Evolutionary conservation across 2,329 filamentous ascomycete species (phyloP).

Genomic region (Pyrenochaeta sp.): DNA sequence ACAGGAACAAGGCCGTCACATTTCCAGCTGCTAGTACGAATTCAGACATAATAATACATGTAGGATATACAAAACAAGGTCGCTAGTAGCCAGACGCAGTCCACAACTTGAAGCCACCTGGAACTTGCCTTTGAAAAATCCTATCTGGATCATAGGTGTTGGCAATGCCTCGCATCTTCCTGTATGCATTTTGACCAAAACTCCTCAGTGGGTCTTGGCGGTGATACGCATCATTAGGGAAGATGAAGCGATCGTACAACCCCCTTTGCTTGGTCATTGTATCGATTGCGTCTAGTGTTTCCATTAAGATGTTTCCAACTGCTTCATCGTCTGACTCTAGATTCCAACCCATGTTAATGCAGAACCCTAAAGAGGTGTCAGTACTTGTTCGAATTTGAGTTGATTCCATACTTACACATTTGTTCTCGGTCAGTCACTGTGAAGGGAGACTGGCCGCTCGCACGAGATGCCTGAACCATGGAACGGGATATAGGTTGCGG

Average conservation of each 20-base stretch:
- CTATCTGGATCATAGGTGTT: slow-evolving; percentile 15
- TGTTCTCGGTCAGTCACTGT: not conserved
- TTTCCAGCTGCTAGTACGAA: too few species aligned
- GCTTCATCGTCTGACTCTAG: slow-evolving; percentile 4
- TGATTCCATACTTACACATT: not conserved
- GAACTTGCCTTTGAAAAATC: slow-evolving; percentile 13
- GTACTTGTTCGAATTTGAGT: not conserved
- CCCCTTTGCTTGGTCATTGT: not conserved
- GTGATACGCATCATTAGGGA: not conserved
- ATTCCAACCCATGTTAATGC: slow-evolving; percentile 9
- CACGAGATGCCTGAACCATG: slow-evolving; percentile 5
- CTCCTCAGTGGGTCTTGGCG: not conserved
- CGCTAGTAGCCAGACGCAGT: not conserved
- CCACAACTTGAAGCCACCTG: slow-evolving; percentile 8
- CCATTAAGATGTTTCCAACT: not conserved
- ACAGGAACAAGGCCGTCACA: too few species aligned
- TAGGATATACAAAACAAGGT: too few species aligned
- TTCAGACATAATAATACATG: too few species aligned
- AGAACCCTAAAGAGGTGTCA: slow-evolving; percentile 1
- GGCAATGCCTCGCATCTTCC: slow-evolving; percentile 10
- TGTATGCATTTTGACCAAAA: slow-evolving; percentile 2
- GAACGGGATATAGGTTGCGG: slow-evolving; percentile 8
- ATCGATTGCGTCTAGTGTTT: not conserved
- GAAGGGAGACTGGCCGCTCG: slow-evolving; percentile 1
- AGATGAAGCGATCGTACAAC: not conserved